Base-by-base conservation (phyloP, 345 rosid species). In the Triadica sebifera region DNA sequence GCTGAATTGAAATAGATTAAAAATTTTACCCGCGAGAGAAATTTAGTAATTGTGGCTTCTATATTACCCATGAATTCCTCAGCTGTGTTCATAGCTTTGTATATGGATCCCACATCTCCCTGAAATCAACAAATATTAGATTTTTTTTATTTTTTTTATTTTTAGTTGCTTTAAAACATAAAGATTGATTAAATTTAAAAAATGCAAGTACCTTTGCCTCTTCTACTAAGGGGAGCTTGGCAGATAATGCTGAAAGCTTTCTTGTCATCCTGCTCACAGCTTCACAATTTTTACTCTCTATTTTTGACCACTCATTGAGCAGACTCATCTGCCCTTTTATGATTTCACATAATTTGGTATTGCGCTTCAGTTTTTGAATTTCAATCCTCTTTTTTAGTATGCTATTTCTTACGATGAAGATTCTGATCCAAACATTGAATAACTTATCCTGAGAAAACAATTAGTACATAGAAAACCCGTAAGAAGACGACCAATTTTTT, bases 191-290 rank as follows among this genome's bases (percentile, higher is more conserved):
- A 53, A 53, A 53, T 10, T 43, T 43, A 43, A 10, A 43, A 6
- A 10, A 43, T 6, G 8, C 5, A 6, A 43, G 43, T 70, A 93
- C 94, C 93, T 79, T 79, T 49, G 84, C 90, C 29, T 81, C 89
- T 4, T 90, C 85, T 5, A 59, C 43, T 16, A 86, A 73, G 11
- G 97, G 91, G 43, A 88, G 71, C 34, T 80, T 78, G 39, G 81
- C 37, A 12, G 88, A 83, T 7, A 88, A 43, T 59, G 89, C 96
- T 4, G 82, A 81, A 39, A 93, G 88, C 82, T 90, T 93, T 68
- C 90, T 82, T 8, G 81, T 75, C 64, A 91, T 57, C 67, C 91
- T 83, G 79, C 89, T 76, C 8, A 88, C 78, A 6, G 94, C 92
- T 80, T 87, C 96, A 17, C 13, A 64, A 58, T 86, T 89, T 77